These are phyloP conservation scores for Teratosphaeria zuluensis DNA, from an alignment of 2,329 filamentous ascomycete species.

Conservation along the genomic window DNA sequence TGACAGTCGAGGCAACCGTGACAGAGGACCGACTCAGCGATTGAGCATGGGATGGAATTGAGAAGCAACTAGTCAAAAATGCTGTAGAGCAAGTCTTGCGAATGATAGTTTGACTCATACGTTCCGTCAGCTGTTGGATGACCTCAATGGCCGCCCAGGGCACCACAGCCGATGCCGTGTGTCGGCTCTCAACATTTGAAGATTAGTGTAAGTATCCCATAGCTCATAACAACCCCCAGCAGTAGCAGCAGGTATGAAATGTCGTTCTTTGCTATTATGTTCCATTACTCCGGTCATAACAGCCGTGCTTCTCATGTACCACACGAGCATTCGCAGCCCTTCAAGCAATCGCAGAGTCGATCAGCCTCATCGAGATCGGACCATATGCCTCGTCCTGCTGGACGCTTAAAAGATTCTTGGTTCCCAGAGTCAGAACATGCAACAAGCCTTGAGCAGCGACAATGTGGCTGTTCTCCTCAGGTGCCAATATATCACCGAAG, in stretches of 20 bases:
- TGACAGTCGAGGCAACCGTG: too few species aligned
- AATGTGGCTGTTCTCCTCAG: constrained; percentile 41
- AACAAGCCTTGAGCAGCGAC: constrained; percentile 68
- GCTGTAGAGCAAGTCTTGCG: too few species aligned
- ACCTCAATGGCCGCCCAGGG: neutral
- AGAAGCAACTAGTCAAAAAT: too few species aligned
- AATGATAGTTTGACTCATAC: too few species aligned
- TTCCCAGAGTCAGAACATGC: constrained; percentile 59
- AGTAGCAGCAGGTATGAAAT: neutral
- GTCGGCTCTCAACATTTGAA: too few species aligned
- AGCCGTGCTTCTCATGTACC: neutral
- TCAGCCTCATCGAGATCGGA: constrained; percentile 15
- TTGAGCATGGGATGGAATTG: too few species aligned
- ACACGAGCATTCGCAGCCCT: neutral
- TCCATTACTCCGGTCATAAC: neutral
- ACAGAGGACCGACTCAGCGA: too few species aligned
- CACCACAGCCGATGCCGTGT: too few species aligned
- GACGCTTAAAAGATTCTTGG: constrained; percentile 33
- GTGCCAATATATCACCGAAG: constrained; percentile 62
- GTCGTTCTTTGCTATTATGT: neutral
- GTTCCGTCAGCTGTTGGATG: neutral
- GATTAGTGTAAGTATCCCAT: neutral
- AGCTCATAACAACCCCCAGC: neutral
- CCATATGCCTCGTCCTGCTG: constrained; percentile 45
- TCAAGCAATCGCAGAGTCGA: neutral